A percentile compares a stretch with the other conserved stretches of the same genome.
phyloP scores from a whole-genome alignment of 2,329 filamentous ascomycete genomes.

The Didymella glomerata region DNA sequence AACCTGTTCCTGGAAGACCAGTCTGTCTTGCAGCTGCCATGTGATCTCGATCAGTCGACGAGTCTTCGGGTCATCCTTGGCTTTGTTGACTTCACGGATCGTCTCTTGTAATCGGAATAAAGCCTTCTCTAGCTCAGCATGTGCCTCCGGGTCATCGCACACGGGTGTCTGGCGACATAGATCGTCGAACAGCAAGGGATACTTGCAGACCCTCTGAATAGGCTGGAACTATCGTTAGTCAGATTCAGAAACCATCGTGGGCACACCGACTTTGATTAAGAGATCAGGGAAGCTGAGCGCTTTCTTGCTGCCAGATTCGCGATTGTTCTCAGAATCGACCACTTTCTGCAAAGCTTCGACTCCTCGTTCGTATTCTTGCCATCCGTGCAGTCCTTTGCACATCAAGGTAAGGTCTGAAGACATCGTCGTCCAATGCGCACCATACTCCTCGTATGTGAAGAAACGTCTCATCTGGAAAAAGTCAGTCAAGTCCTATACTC shows the following conservation, averaged over 20 bases:
- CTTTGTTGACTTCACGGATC: constrained; percentile 81
- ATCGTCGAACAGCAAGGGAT: constrained; percentile 85
- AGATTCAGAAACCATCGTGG: not conserved
- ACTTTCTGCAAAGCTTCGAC: constrained; percentile 83
- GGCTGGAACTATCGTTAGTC: constrained; percentile 63
- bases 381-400: constrained; percentile 73
- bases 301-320: constrained; percentile 71
- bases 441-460: constrained; percentile 90
- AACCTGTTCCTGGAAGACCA: constrained; percentile 78
- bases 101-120: constrained; percentile 76
- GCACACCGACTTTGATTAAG: constrained; percentile 77
- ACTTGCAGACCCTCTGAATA: constrained; percentile 90
- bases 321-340: constrained; percentile 72
- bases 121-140: constrained; percentile 79
- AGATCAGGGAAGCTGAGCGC: constrained; percentile 85
- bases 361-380: constrained; percentile 83
- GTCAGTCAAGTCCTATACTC: constrained; percentile 41
- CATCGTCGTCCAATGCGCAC: constrained; percentile 87
- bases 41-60: constrained; percentile 79
- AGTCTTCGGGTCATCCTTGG: constrained; percentile 77
- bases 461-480: constrained; percentile 75
- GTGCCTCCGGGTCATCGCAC: constrained; percentile 82
- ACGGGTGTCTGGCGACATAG: constrained; percentile 84
- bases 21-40: constrained; percentile 82
- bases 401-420: constrained; percentile 77